Base-by-base conservation (phyloP, 306 rosid species). In the Vicia faba region DNA sequence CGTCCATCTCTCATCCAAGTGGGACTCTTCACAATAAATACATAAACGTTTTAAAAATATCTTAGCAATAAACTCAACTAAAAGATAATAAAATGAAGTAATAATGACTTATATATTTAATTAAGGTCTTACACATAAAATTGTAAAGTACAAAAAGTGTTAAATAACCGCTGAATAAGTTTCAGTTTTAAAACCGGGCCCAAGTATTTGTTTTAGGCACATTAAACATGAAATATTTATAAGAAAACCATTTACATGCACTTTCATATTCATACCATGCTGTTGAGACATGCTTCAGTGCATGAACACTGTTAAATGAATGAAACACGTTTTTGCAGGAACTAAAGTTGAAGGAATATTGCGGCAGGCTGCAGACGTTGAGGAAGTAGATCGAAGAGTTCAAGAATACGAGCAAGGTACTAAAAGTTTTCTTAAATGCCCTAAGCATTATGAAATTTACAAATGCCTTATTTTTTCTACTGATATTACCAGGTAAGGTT, bases 311-410 rank as follows among this genome's bases (percentile, higher is more conserved):
- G 51, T 41, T 61, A 39, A 54, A 26, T 29, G 49, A 28, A 19
- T 23, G 26, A 50, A 72, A 10, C 28, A 40, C 48, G 45, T 55
- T 70, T 74, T 44, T 53, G 40, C 68, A 95, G 99, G 97, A 64
- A 80, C 85, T 44, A 85, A 86, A 67, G 79, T 87, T 76, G 99
- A 95, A 81, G 99, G 99, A 59, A 95, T 95, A 72, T 84, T 95
- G 63, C 78, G 99, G 78, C 99, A 95, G 59, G 88, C 97, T 71
- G 99, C 99, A 11, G 99, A 95, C 71, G 99, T 95, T 44, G 99
- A 95, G 87, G 99, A 95, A 77, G 99, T 95, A 68, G 97, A 95
- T 15, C 84, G 79, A n/a, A 81, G 99, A 76, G 97, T 95, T 68
- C 99, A 91, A 80, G 96, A 86, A 72, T 95, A 91, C 49, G 99